Evolutionary conservation across 768 basidiomycete genomes (phyloP), one percentile per base, ranked within the genome.

Genomic region (Mycena haematopus): DNA sequence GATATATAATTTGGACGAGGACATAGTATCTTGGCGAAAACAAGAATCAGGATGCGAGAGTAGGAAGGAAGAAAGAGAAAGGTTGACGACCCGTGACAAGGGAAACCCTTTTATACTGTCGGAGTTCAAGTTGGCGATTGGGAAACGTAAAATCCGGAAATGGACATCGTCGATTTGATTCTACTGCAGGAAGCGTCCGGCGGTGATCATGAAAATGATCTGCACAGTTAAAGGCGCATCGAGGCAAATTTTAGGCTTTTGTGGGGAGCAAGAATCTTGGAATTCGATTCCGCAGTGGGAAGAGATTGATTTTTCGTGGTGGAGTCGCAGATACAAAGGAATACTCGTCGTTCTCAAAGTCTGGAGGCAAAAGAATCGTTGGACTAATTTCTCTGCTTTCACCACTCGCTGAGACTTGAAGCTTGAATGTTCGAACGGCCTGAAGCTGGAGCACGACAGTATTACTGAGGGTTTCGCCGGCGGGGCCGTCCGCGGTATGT

Each of bases 1-100:
- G 46, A 66, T 59, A 44, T 56, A 66, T 24, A 63, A 22, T 38
- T 66, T 66, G n/a, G 65, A 61, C 40, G 46, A 45, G 15, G 36
- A 42, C 40, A 42, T 42, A 6, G 38, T n/a, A 38, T 51, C 19
- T 46, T 25, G 13, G 15, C 7, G 21, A 46, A 38, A 52, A n/a
- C 27, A 7, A 13, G 47, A 29, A 42, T 3, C 8, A 1, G 3
- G 14, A 42, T 19, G 40, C 7, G 40, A 19, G 53, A n/a, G 46
- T 19, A 53, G 42, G 6, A 42, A n/a, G 15, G 31, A 21, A 17
- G 13, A 29, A 19, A 49, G 14, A 53, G 36, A 36, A 25, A 8
- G 29, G 15, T 40, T 9, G 24, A 10, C 1, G 31, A 19, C 9
- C 6, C 47, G 46, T 55, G 60, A 51, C 46, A 42, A 9, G n/a